Evolutionary conservation across 768 basidiomycete species (phyloP), one percentile per base, ranked within the genome.

Genomic region (Amylocystis lapponica): DNA sequence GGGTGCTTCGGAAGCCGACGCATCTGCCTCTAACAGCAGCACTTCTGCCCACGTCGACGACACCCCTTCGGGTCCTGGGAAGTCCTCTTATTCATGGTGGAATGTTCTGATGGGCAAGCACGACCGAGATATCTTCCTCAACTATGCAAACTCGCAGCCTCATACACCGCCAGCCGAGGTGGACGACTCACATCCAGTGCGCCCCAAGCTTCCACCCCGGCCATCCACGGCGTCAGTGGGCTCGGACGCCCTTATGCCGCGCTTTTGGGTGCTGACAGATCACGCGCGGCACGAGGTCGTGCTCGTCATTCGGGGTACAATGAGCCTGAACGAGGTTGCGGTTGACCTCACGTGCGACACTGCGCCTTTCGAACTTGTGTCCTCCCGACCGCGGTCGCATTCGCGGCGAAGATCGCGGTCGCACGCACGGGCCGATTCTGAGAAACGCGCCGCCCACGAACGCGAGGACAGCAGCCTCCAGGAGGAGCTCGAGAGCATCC

Each of bases 251-350:
- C 70, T 80, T 48, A 84, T 88, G 80, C 88, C 89, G 3, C 71
- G 86, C 27, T 91, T 83, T 58, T 91, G 89, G 87, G 81, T 90
- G 3, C 69, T 92, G 16, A 89, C 86, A 1, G 89, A 91, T 58
- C 83, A 92, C 55, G 71, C 71, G 34, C 71, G 88, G 29, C 66
- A 65, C 4, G 83, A 90, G 58, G 74, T 91, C 36, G 83, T 90
- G 9, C 74, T 91, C 20, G 84, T 90, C 43, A 49, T 66, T 13
- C 52, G 62, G 13, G 60, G 88, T 11, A 92, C 89, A 2, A 86
- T 90, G 86, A 85, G 83, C 3, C 67, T 92, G 32, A 91, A 91
- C 53, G 88, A 91, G 62, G 76, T 91, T 4, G 88, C 87, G 13
- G 86, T 86, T 9, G 87, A 91, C 63, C 69, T 91, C 36, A 86